Evolutionary conservation across 352 stramenopile genomes (phyloP).

Genomic region (Globisporangium barbulae): DNA sequence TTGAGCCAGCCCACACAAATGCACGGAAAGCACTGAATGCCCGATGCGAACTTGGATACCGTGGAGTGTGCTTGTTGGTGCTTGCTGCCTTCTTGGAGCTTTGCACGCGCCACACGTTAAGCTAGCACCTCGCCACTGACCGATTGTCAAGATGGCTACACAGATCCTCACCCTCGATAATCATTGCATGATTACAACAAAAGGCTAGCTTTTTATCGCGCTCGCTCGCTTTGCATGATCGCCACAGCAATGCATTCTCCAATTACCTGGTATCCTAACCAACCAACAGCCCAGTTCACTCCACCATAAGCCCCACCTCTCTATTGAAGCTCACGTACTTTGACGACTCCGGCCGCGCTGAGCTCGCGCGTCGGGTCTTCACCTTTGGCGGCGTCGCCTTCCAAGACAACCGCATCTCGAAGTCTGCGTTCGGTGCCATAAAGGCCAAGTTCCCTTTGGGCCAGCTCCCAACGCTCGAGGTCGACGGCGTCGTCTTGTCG

Average conservation of each 20-base stretch:
- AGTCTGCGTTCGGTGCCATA: constrained; percentile 5
- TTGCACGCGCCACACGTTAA: too few relatives aligned
- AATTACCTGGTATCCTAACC: neutral
- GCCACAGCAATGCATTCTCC: neutral
- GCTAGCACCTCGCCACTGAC: too few relatives aligned
- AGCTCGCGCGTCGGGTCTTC: constrained; percentile 58
- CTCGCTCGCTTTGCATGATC: neutral
- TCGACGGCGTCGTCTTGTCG: constrained; percentile 20
- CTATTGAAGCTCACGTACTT: constrained; percentile 78
- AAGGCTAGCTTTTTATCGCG: neutral
- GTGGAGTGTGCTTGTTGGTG: too few relatives aligned
- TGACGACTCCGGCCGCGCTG: constrained; percentile 36
- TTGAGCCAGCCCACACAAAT: too few relatives aligned
- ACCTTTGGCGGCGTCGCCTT: constrained; percentile 27
- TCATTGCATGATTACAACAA: neutral
- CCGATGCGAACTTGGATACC: too few relatives aligned
- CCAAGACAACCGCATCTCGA: constrained; percentile 19
- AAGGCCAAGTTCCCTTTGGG: constrained; percentile 24
- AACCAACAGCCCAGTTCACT: neutral
- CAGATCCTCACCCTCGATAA: neutral
- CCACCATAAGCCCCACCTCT: constrained; percentile 5
- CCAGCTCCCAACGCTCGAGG: constrained; percentile 23
- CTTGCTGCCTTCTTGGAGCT: too few relatives aligned
- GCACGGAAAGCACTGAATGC: too few relatives aligned
- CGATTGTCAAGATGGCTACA: too few relatives aligned